phyloP scores from a whole-genome alignment of 495 filamentous ascomycete species.

The Podospora pseudopauciseta region DNA sequence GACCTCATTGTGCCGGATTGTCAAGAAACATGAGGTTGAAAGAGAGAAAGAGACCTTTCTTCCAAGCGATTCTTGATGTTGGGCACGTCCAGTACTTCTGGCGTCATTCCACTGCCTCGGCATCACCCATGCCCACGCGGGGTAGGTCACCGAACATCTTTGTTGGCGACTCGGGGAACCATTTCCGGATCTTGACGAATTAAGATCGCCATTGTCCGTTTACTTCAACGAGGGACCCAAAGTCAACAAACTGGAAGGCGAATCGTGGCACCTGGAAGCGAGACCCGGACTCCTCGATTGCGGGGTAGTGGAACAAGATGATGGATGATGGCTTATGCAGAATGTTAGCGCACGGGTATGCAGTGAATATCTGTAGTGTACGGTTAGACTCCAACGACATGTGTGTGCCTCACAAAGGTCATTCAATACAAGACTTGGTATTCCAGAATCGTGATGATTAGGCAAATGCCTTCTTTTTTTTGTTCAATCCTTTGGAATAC shows the following conservation, averaged over 20 bases:
- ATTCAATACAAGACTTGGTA: neutral
- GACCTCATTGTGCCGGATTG: slow-evolving; percentile 18
- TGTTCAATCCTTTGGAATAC: neutral
- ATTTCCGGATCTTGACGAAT: neutral
- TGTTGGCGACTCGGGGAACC: neutral
- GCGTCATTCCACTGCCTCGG: neutral
- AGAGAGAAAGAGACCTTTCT: neutral
- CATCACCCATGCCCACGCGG: neutral
- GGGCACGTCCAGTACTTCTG: neutral
- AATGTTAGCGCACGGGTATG: neutral
- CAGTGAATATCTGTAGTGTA: neutral
- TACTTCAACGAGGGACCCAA: neutral
- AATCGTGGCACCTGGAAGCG: neutral
- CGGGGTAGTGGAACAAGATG: neutral
- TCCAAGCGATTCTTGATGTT: neutral
- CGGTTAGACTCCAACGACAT: neutral
- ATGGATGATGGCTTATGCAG: neutral
- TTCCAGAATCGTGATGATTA: neutral
- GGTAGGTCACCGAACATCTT: neutral
- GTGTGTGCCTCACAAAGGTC: neutral
- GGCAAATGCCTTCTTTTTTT: neutral
- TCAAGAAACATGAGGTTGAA: neutral
- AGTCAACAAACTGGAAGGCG: neutral
- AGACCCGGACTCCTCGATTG: neutral
- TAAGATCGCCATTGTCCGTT: neutral